Evolutionary conservation across 2,329 filamentous ascomycete genomes (phyloP).

Genomic region (Trichoderma sp.): DNA sequence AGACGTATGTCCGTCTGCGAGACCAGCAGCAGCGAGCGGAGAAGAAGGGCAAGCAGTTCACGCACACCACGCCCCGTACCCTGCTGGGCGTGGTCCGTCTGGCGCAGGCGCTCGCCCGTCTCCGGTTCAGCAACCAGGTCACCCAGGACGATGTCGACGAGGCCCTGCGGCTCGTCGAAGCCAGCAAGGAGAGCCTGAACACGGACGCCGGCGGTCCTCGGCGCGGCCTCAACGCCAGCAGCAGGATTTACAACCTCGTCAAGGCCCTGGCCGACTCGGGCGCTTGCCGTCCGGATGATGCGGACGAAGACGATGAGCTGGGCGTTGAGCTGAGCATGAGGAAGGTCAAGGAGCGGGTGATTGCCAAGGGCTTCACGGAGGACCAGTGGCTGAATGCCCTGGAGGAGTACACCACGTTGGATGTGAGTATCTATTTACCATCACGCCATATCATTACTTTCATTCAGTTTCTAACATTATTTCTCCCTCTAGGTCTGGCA

Average conservation of each 20-base stretch:
- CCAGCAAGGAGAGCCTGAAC: slow-evolving; percentile 88
- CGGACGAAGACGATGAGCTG: slow-evolving; percentile 55
- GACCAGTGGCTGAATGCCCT: slow-evolving; percentile 87
- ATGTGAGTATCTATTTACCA: slow-evolving; percentile 67
- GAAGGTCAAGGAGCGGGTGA: slow-evolving; percentile 84
- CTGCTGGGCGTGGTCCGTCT: slow-evolving; percentile 90
- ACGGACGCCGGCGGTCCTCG: slow-evolving; percentile 63
- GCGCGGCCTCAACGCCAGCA: slow-evolving; percentile 76
- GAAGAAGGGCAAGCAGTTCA: slow-evolving; percentile 87
- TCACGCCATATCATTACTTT: background rate
- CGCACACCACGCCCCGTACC: slow-evolving; percentile 91
- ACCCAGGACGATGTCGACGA: slow-evolving; percentile 94
- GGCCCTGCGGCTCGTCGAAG: slow-evolving; percentile 85
- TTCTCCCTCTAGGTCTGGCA: slow-evolving; percentile 67
- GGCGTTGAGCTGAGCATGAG: slow-evolving; percentile 78
- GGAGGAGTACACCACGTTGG: slow-evolving; percentile 83
- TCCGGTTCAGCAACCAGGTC: slow-evolving; percentile 84
- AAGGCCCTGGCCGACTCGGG: slow-evolving; percentile 84
- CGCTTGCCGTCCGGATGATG: slow-evolving; percentile 75
- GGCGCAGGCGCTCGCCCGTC: slow-evolving; percentile 86
- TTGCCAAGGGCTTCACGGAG: slow-evolving; percentile 95
- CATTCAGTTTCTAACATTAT: background rate
- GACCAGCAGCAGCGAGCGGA: slow-evolving; percentile 91
- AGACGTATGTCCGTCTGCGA: slow-evolving; percentile 92
- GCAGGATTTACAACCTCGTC: slow-evolving; percentile 93